Conservation (phyloP, 192 early-diverging fungal species). For the Phlyctochytrium arcticum region DNA sequence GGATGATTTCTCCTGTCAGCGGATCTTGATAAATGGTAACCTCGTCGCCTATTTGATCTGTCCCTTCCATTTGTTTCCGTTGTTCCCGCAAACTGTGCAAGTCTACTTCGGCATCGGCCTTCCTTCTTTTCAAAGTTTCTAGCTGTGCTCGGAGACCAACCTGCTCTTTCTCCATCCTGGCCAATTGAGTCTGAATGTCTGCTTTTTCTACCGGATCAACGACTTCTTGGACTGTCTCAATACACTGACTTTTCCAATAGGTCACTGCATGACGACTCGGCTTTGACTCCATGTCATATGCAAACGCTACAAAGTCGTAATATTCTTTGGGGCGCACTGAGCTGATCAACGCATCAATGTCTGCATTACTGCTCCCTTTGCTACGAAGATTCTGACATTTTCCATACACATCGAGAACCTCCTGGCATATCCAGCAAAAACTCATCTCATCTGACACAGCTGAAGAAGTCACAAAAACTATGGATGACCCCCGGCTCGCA, state of each 20-base stretch:
- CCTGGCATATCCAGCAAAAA: conserved; percentile 21
- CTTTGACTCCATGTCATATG: conserved; percentile 24
- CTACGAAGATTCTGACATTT: conserved; percentile 5
- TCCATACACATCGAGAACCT: conserved; percentile 36
- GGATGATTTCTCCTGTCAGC: conserved; percentile 31
- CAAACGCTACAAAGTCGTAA: conserved; percentile 39
- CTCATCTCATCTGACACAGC: conserved; percentile 37
- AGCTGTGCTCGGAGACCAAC: conserved; percentile 24
- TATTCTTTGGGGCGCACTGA: conserved; percentile 20
- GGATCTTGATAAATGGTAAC: conserved; percentile 34
- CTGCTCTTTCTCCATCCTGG: conserved; percentile 25
- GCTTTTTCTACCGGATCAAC: conserved; percentile 30
- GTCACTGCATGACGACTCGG: conserved; percentile 22
- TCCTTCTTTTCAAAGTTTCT: conserved; percentile 25
- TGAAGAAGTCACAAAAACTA: conserved; percentile 27
- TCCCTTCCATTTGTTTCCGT: conserved; percentile 39
- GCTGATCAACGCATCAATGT: conserved; percentile 8
- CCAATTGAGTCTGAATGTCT: conserved; percentile 33
- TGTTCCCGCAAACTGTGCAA: conserved; percentile 28
- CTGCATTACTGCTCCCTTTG: not conserved
- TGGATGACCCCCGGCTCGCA: not conserved
- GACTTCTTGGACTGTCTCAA: conserved; percentile 43
- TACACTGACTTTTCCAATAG: conserved; percentile 39
- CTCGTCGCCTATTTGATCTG: not conserved
- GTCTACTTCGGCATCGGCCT: conserved; percentile 35